phyloP scores from a whole-genome alignment of 768 basidiomycete species.

The Lactarius indigo region DNA sequence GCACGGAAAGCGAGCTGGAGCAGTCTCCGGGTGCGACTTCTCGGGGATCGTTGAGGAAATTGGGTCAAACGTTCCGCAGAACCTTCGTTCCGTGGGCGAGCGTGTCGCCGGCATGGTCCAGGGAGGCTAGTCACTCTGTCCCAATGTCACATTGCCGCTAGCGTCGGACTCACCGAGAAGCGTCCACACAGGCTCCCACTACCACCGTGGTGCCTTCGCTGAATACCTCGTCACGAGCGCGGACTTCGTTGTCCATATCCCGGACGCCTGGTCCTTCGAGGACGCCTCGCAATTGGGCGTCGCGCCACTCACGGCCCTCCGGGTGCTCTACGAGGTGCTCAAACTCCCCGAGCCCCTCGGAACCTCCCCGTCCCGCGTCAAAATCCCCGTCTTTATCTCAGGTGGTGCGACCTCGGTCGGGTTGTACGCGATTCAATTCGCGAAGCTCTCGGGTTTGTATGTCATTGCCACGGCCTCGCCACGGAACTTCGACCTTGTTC shows the following conservation, averaged over 20 bases:
- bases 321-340: conserved; percentile 19
- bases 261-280: conserved; percentile 23
- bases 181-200: conserved; percentile 16
- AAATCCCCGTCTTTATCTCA: conserved; percentile 30
- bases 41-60: conserved; percentile 29
- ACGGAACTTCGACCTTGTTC: conserved; percentile 36
- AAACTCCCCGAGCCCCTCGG: conserved; percentile 2
- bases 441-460: conserved; percentile 32
- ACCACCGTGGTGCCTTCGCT: conserved; percentile 28
- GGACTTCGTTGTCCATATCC: conserved; percentile 25
- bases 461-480: conserved; percentile 37
- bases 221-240: conserved; percentile 30
- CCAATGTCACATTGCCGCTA: background rate
- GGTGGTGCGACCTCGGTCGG: conserved; percentile 37
- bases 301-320: conserved; percentile 20
- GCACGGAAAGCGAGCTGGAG: conserved; percentile 18
- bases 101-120: conserved; percentile 31
- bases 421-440: conserved; percentile 32
- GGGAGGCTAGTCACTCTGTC: conserved; percentile 20
- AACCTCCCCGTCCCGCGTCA: background rate
- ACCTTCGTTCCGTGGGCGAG: conserved; percentile 28
- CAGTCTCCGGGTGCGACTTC: conserved; percentile 30
- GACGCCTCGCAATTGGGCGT: conserved; percentile 21
- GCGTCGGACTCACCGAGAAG: background rate
- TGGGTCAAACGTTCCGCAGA: conserved; percentile 24